Evolutionary conservation across 2,329 filamentous ascomycete genomes (phyloP), one percentile per base, ranked within the genome.

Genomic region (Arthrobotrys sinensis): DNA sequence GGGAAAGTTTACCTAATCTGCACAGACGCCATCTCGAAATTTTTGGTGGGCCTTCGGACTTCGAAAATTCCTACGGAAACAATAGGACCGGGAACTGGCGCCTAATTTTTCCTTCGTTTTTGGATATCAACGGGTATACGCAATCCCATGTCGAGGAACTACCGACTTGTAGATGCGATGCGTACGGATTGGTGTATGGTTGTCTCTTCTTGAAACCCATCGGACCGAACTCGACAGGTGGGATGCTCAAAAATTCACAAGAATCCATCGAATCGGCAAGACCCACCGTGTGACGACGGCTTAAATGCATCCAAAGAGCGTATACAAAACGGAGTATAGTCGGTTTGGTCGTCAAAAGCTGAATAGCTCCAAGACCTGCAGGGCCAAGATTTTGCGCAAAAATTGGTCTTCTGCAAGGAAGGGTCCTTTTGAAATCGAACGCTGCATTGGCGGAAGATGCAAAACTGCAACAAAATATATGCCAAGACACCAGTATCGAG

Each of bases 1-100:
- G 55, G 73, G 64, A 71, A 62, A 45, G 60, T 71, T 71, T 71
- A 71, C 66, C 73, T 77, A 77, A 71, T 77, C 60, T 38, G 66
- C 66, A 77, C 73, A 62, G 64, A 70, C 38, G 57, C 63, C 55
- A 53, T 53, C 32, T 52, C 36, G 21, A 45, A 60, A 55, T 28
- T 28, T 60, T 34, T 28, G 50, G 71, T 63, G 34, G 24, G 72
- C 65, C 72, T 57, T 76, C 64, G 71, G 64, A 65, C 40, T 45
- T 65, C 11, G 10, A 55, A 69, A 24, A 62, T 70, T 69, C 65
- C 65, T 70, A 69, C 72, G 72, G 72, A 60, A 64, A 76, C 46
- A 76, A 64, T 65, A 60, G 40, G 21, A 52, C 68, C 53, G 21
- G 32, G 48, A 65, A 65, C 64, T 70, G 72, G 65, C 65, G 72